Evolutionary conservation across 2,329 filamentous ascomycete species (phyloP).

Genomic region (Microdochium paspali): DNA sequence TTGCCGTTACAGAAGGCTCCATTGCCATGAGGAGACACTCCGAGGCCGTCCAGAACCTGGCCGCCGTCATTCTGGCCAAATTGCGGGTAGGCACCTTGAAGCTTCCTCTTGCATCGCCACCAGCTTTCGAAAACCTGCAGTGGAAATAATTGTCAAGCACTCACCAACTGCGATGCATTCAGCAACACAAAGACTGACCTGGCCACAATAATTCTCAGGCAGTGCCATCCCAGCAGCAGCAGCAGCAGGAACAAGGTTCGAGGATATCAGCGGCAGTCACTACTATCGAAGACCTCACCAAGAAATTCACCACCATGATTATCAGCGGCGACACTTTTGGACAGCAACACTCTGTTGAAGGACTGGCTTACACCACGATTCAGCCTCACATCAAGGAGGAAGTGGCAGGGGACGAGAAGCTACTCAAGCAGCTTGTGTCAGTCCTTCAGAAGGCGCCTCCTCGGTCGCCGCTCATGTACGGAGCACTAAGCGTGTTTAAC

Average conservation of each 20-base stretch:
- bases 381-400: slow-evolving; percentile 79
- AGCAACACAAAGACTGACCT: slow-evolving; percentile 23
- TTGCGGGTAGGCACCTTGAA: slow-evolving; percentile 41
- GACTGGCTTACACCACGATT: slow-evolving; percentile 83
- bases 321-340: slow-evolving; percentile 45
- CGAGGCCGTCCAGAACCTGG: slow-evolving; percentile 51
- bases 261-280: slow-evolving; percentile 44
- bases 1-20: slow-evolving; percentile 51
- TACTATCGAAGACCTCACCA: slow-evolving; percentile 56
- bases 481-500: slow-evolving; percentile 72
- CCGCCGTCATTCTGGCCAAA: slow-evolving; percentile 70
- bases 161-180: neutral
- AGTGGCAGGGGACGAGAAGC: slow-evolving; percentile 55
- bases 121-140: slow-evolving; percentile 11
- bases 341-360: slow-evolving; percentile 71
- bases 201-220: slow-evolving; percentile 34
- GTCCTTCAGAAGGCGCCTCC: slow-evolving; percentile 48
- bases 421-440: slow-evolving; percentile 62
- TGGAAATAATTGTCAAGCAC: slow-evolving; percentile 11
- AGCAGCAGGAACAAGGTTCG: slow-evolving; percentile 24
- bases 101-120: slow-evolving; percentile 18
- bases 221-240: slow-evolving; percentile 34
- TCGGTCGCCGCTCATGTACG: slow-evolving; percentile 69
- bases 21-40: slow-evolving; percentile 52
- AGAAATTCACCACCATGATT: slow-evolving; percentile 58